phyloP scores from a whole-genome alignment of 2,329 filamentous ascomycete species.

The Colletotrichum neosansevieriae region DNA sequence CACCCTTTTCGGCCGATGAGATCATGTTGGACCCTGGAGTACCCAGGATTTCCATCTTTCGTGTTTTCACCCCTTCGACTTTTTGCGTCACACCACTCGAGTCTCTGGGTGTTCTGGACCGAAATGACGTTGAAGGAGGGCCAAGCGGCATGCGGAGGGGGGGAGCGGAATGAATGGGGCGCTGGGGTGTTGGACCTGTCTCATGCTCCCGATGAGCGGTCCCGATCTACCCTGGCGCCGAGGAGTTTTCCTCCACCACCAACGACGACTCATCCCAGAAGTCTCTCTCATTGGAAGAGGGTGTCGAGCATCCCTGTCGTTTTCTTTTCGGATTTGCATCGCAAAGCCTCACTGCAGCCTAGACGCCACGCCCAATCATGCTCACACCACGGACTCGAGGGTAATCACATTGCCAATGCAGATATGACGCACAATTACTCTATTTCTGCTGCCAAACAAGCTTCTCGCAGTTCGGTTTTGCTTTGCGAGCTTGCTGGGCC shows the following conservation, averaged over 20 bases:
- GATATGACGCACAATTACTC: constrained; percentile 37
- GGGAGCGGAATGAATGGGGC: constrained; percentile 35
- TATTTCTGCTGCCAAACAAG: constrained; percentile 33
- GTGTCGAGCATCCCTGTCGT: constrained; percentile 28
- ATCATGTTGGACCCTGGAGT: constrained; percentile 43
- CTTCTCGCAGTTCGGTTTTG: constrained; percentile 30
- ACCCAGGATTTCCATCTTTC: constrained; percentile 23
- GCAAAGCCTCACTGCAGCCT: constrained; percentile 10
- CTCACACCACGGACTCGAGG: constrained; percentile 18
- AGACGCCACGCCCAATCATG: constrained; percentile 30
- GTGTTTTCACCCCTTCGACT: constrained; percentile 17
- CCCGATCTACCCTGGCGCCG: constrained; percentile 30
- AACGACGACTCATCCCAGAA: constrained; percentile 6
- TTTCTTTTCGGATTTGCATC: constrained; percentile 17
- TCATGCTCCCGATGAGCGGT: constrained; percentile 30
- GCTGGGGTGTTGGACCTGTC: constrained; percentile 34
- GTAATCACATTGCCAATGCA: constrained; percentile 28
- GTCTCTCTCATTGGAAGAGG: constrained; percentile 3
- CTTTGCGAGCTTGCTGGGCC: constrained; percentile 23
- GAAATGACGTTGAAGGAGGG: constrained; percentile 47
- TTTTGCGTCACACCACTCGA: constrained; percentile 38
- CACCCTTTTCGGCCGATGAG: constrained; percentile 39
- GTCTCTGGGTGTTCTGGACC: constrained; percentile 37
- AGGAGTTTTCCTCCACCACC: constrained; percentile 2
- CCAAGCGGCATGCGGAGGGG: constrained; percentile 37